These are phyloP conservation scores for Obelidium mucronatum DNA, from an alignment of 192 early-diverging fungal species.

Conservation along the genomic window DNA sequence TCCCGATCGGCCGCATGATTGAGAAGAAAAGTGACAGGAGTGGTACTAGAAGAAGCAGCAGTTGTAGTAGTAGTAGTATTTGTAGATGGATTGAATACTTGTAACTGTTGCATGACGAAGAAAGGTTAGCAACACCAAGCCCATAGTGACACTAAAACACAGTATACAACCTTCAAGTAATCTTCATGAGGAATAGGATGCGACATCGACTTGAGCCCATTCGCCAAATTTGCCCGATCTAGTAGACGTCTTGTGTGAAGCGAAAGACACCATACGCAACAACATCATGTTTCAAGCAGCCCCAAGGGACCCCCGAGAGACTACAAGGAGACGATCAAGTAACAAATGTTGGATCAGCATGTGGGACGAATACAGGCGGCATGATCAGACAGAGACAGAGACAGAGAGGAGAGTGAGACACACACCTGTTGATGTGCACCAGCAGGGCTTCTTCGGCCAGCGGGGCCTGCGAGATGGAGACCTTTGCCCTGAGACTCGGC, in stretches of 20 bases:
- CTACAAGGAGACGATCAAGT: neutral
- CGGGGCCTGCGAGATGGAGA: conserved; percentile 6
- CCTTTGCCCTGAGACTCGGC: conserved; percentile 1
- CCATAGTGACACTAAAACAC: too few relatives aligned
- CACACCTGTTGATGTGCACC: neutral
- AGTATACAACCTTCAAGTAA: conserved; percentile 16
- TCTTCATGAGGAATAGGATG: conserved; percentile 24
- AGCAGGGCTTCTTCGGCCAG: neutral
- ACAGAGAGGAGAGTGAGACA: too few relatives aligned
- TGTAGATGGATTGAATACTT: neutral
- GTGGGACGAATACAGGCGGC: too few relatives aligned
- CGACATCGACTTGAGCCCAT: conserved; percentile 13
- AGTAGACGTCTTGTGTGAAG: neutral
- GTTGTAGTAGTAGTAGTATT: neutral
- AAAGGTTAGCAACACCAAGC: too few relatives aligned
- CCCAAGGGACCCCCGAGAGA: conserved; percentile 5
- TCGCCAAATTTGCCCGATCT: conserved; percentile 21
- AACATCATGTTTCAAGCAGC: neutral
- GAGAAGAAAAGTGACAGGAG: neutral
- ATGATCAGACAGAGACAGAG: too few relatives aligned
- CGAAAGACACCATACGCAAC: conserved; percentile 20
- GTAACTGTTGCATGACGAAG: too few relatives aligned
- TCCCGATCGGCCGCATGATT: neutral
- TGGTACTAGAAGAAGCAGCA: neutral
- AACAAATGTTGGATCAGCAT: too few relatives aligned